phyloP scores from a whole-genome alignment of 208 protist genomes.

The Sergeia podlipaevii region DNA sequence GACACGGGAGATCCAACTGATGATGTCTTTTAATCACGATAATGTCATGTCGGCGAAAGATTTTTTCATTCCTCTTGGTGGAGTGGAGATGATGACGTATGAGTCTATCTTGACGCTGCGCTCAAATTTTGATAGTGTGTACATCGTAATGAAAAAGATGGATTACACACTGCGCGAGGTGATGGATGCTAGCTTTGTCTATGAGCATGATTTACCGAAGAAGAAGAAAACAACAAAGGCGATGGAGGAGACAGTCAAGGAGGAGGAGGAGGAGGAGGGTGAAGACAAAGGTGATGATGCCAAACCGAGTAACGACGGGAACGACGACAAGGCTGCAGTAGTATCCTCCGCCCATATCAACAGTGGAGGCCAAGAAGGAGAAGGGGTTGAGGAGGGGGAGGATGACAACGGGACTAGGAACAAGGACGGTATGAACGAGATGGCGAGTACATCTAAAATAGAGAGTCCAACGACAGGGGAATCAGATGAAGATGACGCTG shows the following conservation, averaged over 20 bases:
- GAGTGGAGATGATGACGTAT: slow-evolving; percentile 62
- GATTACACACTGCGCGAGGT: slow-evolving; percentile 86
- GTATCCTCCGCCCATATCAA: background rate
- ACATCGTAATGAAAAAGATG: slow-evolving; percentile 88
- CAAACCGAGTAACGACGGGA: background rate
- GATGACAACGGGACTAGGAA: background rate
- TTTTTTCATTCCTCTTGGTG: slow-evolving; percentile 84
- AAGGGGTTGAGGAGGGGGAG: background rate
- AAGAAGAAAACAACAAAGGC: background rate
- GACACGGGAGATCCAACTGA: slow-evolving; percentile 78
- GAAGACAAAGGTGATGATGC: background rate
- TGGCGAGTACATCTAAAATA: background rate
- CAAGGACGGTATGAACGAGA: background rate
- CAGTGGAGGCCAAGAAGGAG: background rate
- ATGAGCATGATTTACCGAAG: slow-evolving; percentile 13
- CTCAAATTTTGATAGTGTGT: slow-evolving; percentile 73
- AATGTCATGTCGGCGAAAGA: slow-evolving; percentile 79
- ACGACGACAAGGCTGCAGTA: background rate
- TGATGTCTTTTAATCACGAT: slow-evolving; percentile 77
- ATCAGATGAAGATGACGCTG: background rate
- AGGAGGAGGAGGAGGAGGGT: background rate
- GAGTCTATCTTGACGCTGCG: slow-evolving; percentile 51
- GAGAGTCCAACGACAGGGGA: background rate
- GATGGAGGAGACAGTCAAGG: background rate
- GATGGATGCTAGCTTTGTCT: slow-evolving; percentile 54